Conservation (phyloP, 345 rosid species). For the Erucastrum elatum region DNA sequence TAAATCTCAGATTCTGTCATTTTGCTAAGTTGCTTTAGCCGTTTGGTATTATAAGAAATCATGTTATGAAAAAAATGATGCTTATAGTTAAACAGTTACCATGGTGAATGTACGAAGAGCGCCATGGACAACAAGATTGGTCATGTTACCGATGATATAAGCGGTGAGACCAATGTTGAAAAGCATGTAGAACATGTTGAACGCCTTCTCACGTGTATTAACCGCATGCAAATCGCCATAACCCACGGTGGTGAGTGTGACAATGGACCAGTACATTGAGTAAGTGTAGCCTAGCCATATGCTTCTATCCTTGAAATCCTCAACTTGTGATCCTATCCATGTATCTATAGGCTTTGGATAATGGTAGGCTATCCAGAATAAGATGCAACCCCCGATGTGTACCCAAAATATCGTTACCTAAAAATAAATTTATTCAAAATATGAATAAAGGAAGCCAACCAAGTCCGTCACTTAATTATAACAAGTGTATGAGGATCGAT, state of each 20-base stretch:
- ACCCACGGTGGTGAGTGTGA: constrained; percentile 88
- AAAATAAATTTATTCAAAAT: neutral
- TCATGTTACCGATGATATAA: constrained; percentile 91
- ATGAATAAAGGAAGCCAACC: neutral
- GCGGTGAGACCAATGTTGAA: constrained; percentile 90
- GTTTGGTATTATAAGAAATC: neutral
- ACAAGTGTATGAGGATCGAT: neutral
- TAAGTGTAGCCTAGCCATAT: constrained; percentile 87
- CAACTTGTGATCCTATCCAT: constrained; percentile 65
- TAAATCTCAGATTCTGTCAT: neutral
- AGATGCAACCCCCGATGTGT: constrained; percentile 83
- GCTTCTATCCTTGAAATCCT: constrained; percentile 64
- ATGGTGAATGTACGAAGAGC: constrained; percentile 63
- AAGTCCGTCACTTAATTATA: neutral
- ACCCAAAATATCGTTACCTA: constrained; percentile 83
- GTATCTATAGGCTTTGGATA: constrained; percentile 47
- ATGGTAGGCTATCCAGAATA: constrained; percentile 71
- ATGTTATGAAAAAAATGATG: neutral
- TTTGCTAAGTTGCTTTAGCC: neutral
- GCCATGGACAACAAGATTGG: constrained; percentile 81
- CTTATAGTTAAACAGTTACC: constrained; percentile 45
- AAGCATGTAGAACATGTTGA: constrained; percentile 79
- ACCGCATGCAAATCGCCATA: constrained; percentile 90
- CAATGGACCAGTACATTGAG: constrained; percentile 91
- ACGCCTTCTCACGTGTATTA: constrained; percentile 68